phyloP scores from a whole-genome alignment of 2,329 filamentous ascomycete genomes.

The Fusarium denticulatum region DNA sequence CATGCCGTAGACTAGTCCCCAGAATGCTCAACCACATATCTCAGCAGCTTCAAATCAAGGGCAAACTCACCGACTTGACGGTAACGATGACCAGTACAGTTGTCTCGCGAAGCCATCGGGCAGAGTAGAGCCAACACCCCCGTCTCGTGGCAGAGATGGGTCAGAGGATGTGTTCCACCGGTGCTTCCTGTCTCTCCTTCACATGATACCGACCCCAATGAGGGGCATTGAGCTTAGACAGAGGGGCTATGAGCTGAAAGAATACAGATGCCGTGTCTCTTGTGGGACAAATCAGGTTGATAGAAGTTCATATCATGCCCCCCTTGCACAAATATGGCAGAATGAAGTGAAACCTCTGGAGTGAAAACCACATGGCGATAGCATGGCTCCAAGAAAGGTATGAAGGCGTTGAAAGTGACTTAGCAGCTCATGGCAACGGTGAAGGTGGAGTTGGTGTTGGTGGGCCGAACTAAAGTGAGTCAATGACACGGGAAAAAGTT shows the following conservation, averaged over 20 bases:
- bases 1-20: too few relatives aligned
- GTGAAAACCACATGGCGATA: slow-evolving; percentile 6
- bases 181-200: not conserved
- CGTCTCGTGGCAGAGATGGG: not conserved
- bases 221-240: slow-evolving; percentile 1
- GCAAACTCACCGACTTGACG: not conserved
- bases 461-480: not conserved
- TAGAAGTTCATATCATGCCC: not conserved
- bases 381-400: not conserved
- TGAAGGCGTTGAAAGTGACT: not conserved
- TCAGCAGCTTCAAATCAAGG: not conserved
- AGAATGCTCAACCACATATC: not conserved
- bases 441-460: not conserved
- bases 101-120: not conserved
- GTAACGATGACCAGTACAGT: not conserved
- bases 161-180: not conserved
- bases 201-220: not conserved
- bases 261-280: not conserved
- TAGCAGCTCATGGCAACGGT: not conserved
- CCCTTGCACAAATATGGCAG: not conserved
- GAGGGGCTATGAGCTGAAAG: not conserved
- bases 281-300: not conserved
- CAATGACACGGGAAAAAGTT: not conserved
- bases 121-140: not conserved
- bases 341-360: not conserved